Base-by-base conservation (phyloP, 2,329 filamentous ascomycete species). In the Phoma herbarum region DNA sequence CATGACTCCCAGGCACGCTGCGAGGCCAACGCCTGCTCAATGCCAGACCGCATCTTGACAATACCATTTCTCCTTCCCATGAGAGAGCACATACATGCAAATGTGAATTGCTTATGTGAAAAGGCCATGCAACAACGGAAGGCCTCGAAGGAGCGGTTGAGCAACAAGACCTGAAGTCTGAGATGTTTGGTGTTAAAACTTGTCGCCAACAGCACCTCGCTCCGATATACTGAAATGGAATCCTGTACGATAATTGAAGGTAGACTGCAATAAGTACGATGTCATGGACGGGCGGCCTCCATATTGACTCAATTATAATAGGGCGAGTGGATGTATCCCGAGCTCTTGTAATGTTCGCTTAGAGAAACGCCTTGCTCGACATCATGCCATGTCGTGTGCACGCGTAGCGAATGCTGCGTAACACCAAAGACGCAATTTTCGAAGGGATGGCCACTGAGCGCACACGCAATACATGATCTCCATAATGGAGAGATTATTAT, bases 321-420 rank as follows among this genome's bases (percentile, higher is more conserved):
- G 29, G 44, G 41, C 49, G 31, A 48, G 37, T 49, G 22, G 50
- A 42, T 23, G 37, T 22, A 20, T 28, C 26, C 35, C 4, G 9
- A 52, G 25, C 37, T 53, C 49, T 50, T 50, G 25, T 31, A n/a
- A 31, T 41, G 31, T 45, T 53, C 39, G 50, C 56, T 45, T 59
- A 46, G 4, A 28, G 12, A 29, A 31, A n/a, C 4, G 39, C 20
- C 28, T 22, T 33, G 10, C 23, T 48, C 18, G 25, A 52, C 45
- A 43, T 44, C 23, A 45, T 41, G 50, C 41, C 45, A 50, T 47
- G 25, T 41, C 31, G 39, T 28, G 26, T 59, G 56, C 46, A 44
- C 12, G 50, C 31, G 25, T n/a, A 59, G 56, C 25, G 23, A 41
- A 35, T 48, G 18, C 22, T 49, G 41, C 39, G 39, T 41, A 35